Evolutionary conservation across 371 early-diverging fungal genomes (phyloP), one percentile per base, ranked within the genome.

Genomic region (Coemansia sp.): DNA sequence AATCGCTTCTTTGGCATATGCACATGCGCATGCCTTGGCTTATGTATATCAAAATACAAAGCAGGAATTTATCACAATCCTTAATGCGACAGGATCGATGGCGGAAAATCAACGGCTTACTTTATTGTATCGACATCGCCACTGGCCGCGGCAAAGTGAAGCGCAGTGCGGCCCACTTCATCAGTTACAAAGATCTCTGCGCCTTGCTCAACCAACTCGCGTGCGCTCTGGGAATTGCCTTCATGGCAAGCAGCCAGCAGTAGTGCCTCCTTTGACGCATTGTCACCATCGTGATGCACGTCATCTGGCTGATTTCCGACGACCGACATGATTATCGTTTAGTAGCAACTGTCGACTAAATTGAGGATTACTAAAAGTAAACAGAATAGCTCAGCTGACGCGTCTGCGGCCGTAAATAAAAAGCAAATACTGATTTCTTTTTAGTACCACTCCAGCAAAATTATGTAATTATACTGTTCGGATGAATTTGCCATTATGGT

Each of bases 111-210:
- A 17, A 28, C 12, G 5, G 32, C 62, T 40, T 61, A 81, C 63
- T 85, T 83, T 19, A 91, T 84, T 0, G 90, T 83, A 5, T 83
- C 86, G 26, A 81, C 69, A 52, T 78, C 70, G 21, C 85, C 85
- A 23, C 79, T 76, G 61, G 85, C 83, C 24, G 85, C 83, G 1
- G 85, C 85, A 81, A 85, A 86, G 65, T 85, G 85, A 7, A 85
- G 69, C 62, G 86, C 78, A 0, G 86, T 83, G 21, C 85, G 70
- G n/a, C 85, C 85, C 2, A 76, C 70, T 23, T 83, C 82, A 44
- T 81, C 81, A 0, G 82, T 81, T 53, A 77, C 68, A 59, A 79
- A 81, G 17, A 81, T 75, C 21, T 75, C 72, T 3, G 80, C 81
- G n/a, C 73, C 81, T 19, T 62, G 54, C 4, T 59, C 66, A 13